Conservation (phyloP, 2,329 filamentous ascomycete genomes). For the Nigrospora sphaerica region DNA sequence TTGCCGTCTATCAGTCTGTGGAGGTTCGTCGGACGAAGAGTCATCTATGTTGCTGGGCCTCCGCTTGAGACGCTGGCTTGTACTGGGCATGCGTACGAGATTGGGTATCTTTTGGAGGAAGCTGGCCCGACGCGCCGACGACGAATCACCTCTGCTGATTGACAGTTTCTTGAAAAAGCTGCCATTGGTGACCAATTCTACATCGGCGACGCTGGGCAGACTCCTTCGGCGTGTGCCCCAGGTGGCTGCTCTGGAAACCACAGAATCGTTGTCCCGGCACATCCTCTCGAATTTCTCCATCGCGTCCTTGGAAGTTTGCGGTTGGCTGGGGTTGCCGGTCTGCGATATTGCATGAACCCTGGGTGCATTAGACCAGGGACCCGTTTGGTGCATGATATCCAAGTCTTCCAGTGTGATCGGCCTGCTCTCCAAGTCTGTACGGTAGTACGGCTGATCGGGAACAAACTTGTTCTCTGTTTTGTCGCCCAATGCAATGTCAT, state of each 20-base stretch:
- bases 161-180: conserved; percentile 58
- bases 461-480: conserved; percentile 43
- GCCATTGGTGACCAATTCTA: conserved; percentile 52
- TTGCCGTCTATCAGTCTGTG: conserved; percentile 23
- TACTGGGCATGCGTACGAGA: conserved; percentile 43
- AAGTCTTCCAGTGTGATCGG: conserved; percentile 38
- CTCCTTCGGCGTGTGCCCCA: conserved; percentile 64
- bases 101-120: conserved; percentile 45
- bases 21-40: conserved; percentile 1
- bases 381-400: conserved; percentile 39
- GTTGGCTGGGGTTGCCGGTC: conserved; percentile 27
- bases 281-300: conserved; percentile 45
- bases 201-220: conserved; percentile 50
- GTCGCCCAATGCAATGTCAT: conserved; percentile 34
- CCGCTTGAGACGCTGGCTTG: conserved; percentile 25
- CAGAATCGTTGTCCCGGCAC: conserved; percentile 48
- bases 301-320: conserved; percentile 43
- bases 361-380: conserved; percentile 43
- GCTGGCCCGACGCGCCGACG: conserved; percentile 37
- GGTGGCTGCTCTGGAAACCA: conserved; percentile 58
- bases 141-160: conserved; percentile 36
- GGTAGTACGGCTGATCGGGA: conserved; percentile 42
- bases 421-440: conserved; percentile 25
- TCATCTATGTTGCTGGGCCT: conserved; percentile 12
- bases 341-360: conserved; percentile 36